Base-by-base conservation (phyloP, 179 eudicot species). In the Camellia oleifera region DNA sequence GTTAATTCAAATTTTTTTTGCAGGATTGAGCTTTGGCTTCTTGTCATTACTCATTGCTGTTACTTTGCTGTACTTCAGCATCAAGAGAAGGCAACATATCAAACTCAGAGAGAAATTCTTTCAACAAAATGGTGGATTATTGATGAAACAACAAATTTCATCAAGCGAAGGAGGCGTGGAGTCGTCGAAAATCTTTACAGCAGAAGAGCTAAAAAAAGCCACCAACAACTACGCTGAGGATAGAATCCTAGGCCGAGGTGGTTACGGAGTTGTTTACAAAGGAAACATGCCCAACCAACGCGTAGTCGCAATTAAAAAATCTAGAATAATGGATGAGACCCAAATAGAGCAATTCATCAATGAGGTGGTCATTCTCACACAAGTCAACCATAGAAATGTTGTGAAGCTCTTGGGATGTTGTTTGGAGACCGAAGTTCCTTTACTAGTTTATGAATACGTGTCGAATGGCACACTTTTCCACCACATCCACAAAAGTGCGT, bases 161-260 rank as follows among this genome's bases (percentile, higher is more conserved):
- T 70, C 77, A n/a, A 32, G 80, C 44, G 83, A 69, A n/a, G 79
- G 14, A 9, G 76, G 83, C 20, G 15, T 2, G n/a, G 82, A 70
- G 3, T 74, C 83, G 1, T 58, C 81, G 8, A 82, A 63, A 66
- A 61, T 86, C 53, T 84, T 82, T 62, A 84, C 83, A 2, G 70
- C 79, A 3, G 71, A 75, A 6, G 87, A 86, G 81, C 79, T 86
- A 32, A 76, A 65, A 23, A 50, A 42, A 50, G 89, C 89, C 10
- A 86, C 89, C 69, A 78, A 75, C 75, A 86, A 84, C 79, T 86
- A 82, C 65, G 85, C 84, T 6, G 79, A 82, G 14, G 78, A 82
- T n/a, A 74, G 77, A 11, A 80, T 86, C 60, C 82, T 86, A 0
- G 79, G 82, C 45, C 40, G 50, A 7, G 83, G 83, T 9, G 81